These are phyloP conservation scores for Choiromyces venosus DNA, from an alignment of 495 filamentous ascomycete genomes.

Conservation along the genomic window DNA sequence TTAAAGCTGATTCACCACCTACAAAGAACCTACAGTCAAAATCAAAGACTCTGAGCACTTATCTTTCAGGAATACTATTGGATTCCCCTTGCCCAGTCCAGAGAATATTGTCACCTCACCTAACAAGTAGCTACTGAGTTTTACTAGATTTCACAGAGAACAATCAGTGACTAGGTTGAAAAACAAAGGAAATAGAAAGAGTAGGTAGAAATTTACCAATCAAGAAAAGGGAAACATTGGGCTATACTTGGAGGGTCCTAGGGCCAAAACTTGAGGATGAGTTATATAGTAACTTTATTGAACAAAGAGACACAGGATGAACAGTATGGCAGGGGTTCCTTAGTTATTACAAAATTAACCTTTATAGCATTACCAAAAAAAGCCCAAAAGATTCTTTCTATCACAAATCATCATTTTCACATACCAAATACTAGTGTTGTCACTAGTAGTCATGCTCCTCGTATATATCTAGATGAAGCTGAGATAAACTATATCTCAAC, in stretches of 20 bases:
- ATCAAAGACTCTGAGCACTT: constrained; percentile 8
- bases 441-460: too few relatives aligned
- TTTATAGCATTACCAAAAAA: constrained; percentile 12
- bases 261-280: neutral
- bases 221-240: neutral
- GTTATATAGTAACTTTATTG: neutral
- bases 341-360: neutral
- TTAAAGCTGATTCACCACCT: constrained; percentile 4
- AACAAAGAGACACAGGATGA: neutral
- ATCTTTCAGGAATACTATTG: constrained; percentile 6
- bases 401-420: too few relatives aligned
- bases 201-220: neutral
- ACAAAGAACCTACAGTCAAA: constrained; percentile 8
- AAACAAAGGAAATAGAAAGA: constrained; percentile 1
- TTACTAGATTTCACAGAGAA: constrained; percentile 10
- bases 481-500: too few relatives aligned
- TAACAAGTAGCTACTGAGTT: neutral
- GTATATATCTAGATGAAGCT: too few relatives aligned
- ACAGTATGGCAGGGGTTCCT: neutral
- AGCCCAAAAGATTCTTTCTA: constrained; percentile 7
- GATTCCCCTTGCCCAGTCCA: neutral
- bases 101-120: neutral
- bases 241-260: too few relatives aligned
- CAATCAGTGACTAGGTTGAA: neutral
- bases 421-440: too few relatives aligned